Evolutionary conservation across 2,329 filamentous ascomycete species (phyloP).

Genomic region (Sporothrix humicola): DNA sequence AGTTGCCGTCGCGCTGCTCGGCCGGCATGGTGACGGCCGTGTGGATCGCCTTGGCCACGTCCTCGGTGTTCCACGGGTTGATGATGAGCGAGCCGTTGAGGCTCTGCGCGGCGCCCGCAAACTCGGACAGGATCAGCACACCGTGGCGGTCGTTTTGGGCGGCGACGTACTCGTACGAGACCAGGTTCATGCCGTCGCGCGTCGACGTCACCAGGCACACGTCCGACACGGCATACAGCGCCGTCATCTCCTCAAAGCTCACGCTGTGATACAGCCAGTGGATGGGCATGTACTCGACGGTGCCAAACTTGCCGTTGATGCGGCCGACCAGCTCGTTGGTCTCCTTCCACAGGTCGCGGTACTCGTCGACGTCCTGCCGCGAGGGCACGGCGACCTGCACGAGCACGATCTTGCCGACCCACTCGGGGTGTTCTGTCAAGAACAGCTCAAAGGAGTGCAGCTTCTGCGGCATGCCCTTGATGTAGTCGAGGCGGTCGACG

Average conservation of each 20-base stretch:
- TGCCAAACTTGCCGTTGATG: slow-evolving; percentile 97
- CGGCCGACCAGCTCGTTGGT: slow-evolving; percentile 96
- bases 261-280: slow-evolving; percentile 98
- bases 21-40: slow-evolving; percentile 96
- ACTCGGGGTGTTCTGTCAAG: slow-evolving; percentile 94
- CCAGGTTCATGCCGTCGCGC: slow-evolving; percentile 98
- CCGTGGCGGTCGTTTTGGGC: slow-evolving; percentile 89
- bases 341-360: slow-evolving; percentile 92
- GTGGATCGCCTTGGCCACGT: slow-evolving; percentile 89
- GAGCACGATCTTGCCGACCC: slow-evolving; percentile 96
- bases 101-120: slow-evolving; percentile 92
- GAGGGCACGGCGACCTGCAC: slow-evolving; percentile 96
- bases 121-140: slow-evolving; percentile 93
- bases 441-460: slow-evolving; percentile 96
- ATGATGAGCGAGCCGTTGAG: slow-evolving; percentile 92
- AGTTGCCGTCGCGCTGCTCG: slow-evolving; percentile 85
- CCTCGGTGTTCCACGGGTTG: slow-evolving; percentile 98
- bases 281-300: slow-evolving; percentile 98
- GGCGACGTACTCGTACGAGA: slow-evolving; percentile 97
- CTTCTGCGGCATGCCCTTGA: slow-evolving; percentile 98
- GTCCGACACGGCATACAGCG: slow-evolving; percentile 89
- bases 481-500: slow-evolving; percentile 96
- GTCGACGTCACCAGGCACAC: slow-evolving; percentile 92
- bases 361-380: slow-evolving; percentile 94
- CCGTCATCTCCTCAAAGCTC: slow-evolving; percentile 90